Conservation (phyloP, 2,329 filamentous ascomycete species). For the Talaromyces islandicus region DNA sequence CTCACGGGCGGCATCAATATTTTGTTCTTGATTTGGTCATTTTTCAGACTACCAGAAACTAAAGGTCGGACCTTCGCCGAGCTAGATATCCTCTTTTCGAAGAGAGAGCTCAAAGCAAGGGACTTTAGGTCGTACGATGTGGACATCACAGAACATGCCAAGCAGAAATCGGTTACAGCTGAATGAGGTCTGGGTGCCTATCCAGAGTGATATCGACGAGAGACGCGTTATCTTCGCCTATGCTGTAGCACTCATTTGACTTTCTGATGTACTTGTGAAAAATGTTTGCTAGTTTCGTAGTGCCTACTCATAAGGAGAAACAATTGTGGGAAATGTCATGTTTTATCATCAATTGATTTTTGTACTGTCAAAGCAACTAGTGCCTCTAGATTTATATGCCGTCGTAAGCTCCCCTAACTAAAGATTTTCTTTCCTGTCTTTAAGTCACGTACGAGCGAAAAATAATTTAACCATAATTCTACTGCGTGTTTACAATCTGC, state of each 20-base stretch:
- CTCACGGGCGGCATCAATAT: conserved; percentile 19
- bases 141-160: not conserved
- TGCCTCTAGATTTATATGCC: not conserved
- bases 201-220: not conserved
- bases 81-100: conserved; percentile 51
- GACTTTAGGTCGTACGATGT: conserved; percentile 4
- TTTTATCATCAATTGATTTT: not conserved
- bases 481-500: no score
- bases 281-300: not conserved
- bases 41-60: conserved; percentile 20
- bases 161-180: not conserved
- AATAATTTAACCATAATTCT: no score
- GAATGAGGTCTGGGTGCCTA: not conserved
- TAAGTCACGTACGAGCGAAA: no score
- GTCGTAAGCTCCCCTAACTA: not conserved
- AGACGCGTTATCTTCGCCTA: not conserved
- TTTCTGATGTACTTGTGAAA: not conserved
- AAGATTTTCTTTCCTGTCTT: no score
- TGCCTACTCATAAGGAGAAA: not conserved
- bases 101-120: conserved; percentile 35
- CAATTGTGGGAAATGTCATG: not conserved
- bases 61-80: conserved; percentile 32
- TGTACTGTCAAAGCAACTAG: not conserved
- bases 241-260: not conserved
- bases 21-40: conserved; percentile 4